A percentile compares a stretch with the other conserved stretches of the same genome.
Conservation (phyloP, 2,329 filamentous ascomycete genomes). For the Arthrobotrys pseudoclavata region DNA sequence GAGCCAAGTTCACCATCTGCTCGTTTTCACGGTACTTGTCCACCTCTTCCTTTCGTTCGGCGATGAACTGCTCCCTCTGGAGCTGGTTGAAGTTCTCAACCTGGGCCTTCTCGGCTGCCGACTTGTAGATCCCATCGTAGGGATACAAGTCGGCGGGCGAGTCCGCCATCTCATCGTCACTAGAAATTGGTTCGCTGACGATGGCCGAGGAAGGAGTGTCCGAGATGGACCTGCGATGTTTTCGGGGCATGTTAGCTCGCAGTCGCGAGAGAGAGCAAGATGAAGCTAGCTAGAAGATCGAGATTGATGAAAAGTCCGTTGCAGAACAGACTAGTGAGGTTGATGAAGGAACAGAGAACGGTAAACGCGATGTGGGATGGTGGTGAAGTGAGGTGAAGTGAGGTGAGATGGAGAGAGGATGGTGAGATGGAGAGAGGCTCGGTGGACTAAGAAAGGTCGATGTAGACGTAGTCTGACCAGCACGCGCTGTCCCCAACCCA, state of each 20-base stretch:
- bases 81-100: constrained; percentile 92
- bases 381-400: too few species aligned
- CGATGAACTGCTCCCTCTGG: constrained; percentile 88
- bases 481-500: neutral
- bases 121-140: constrained; percentile 86
- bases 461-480: neutral
- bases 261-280: neutral
- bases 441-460: neutral
- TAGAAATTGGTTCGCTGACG: constrained; percentile 44
- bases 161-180: constrained; percentile 47
- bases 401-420: neutral
- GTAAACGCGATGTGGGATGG: neutral
- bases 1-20: constrained; percentile 80
- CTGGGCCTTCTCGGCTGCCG: constrained; percentile 78
- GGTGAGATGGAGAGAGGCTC: neutral
- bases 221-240: constrained; percentile 25
- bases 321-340: neutral
- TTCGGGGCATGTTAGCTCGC: constrained; percentile 42
- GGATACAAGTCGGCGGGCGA: constrained; percentile 76
- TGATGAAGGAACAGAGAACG: neutral
- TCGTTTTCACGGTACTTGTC: constrained; percentile 83
- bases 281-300: neutral
- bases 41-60: constrained; percentile 85
- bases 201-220: constrained; percentile 32
- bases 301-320: neutral